Conservation (phyloP, 179 eudicot species). For the Gypsophila paniculata region DNA sequence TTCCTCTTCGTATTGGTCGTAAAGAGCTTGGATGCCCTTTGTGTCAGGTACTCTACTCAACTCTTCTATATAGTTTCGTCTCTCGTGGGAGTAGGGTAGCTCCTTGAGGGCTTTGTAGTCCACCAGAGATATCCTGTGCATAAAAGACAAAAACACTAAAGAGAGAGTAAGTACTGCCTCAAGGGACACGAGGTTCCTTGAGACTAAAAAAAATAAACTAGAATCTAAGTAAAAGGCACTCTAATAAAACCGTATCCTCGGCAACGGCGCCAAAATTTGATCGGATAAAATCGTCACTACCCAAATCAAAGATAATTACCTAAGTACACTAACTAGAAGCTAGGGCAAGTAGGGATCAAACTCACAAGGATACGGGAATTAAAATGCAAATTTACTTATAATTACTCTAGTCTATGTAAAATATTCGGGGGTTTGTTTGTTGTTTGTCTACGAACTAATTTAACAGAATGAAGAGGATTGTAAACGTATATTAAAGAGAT, state of each 20-base stretch:
- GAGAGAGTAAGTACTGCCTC: neutral
- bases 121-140: neutral
- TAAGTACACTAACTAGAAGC: neutral
- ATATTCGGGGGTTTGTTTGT: no score
- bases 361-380: slow-evolving; percentile 1
- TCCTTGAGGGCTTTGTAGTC: neutral
- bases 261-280: no score
- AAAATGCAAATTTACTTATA: neutral
- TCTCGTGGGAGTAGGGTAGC: neutral
- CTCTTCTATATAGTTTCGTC: neutral
- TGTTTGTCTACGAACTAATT: no score
- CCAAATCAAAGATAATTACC: neutral
- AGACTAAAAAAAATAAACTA: no score
- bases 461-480: no score
- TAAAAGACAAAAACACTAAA: neutral
- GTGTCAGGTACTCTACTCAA: neutral
- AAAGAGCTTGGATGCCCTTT: neutral
- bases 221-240: no score
- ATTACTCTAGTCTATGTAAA: no score
- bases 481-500: no score
- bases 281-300: neutral
- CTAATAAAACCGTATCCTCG: no score
- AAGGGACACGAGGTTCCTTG: neutral
- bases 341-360: slow-evolving; percentile 1
- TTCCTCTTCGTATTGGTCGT: neutral